phyloP scores from a whole-genome alignment of 305 asterid species.

The Solanum aculeatissimum region DNA sequence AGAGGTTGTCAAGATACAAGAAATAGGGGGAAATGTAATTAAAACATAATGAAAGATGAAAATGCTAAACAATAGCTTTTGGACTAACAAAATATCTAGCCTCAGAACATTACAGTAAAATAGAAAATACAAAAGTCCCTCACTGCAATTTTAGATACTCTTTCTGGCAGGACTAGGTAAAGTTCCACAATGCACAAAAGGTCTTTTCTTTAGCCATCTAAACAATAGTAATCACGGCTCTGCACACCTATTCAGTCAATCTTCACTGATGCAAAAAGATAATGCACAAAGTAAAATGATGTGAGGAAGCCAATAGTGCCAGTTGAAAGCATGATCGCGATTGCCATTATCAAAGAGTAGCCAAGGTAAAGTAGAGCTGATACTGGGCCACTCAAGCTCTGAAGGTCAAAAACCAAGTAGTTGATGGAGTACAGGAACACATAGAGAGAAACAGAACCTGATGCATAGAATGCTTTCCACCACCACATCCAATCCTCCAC shows the following conservation, averaged over 20 bases:
- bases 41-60: background rate
- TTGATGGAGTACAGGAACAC: conserved; percentile 70
- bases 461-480: conserved; percentile 85
- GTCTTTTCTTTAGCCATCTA: background rate
- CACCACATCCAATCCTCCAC: conserved; percentile 96
- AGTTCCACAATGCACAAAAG: conserved; percentile 6
- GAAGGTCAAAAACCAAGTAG: conserved; percentile 64
- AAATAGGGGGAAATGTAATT: background rate
- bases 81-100: conserved; percentile 10
- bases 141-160: conserved; percentile 4
- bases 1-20: background rate
- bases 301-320: conserved; percentile 71
- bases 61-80: conserved; percentile 11
- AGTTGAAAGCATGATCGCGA: conserved; percentile 68
- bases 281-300: conserved; percentile 67
- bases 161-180: background rate
- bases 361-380: conserved; percentile 69
- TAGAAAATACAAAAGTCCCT: background rate
- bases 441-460: conserved; percentile 65
- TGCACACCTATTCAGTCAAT: conserved; percentile 33
- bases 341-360: conserved; percentile 65
- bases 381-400: conserved; percentile 72
- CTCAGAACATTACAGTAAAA: conserved; percentile 13
- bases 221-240: background rate
- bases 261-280: conserved; percentile 73